These are phyloP conservation scores for Sugiyamaella paludigena DNA, from an alignment of 1,139 yeast species.

Conservation along the genomic window DNA sequence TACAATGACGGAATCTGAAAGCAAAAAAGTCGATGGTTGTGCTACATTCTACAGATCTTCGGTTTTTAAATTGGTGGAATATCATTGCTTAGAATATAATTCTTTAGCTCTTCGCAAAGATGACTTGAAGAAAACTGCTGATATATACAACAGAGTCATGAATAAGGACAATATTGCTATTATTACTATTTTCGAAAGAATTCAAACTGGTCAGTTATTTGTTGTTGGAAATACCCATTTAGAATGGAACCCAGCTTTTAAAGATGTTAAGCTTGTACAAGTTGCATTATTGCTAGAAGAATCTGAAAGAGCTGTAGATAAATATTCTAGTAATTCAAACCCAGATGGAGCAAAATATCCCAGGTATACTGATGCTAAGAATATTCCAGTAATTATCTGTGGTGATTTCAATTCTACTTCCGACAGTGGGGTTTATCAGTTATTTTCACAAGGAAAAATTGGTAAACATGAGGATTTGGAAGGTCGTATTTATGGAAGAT, in stretches of 20 bases:
- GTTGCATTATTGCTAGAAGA: slow-evolving; percentile 90
- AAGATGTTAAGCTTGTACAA: slow-evolving; percentile 95
- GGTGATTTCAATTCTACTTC: slow-evolving; percentile 94
- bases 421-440: slow-evolving; percentile 88
- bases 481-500: slow-evolving; percentile 87
- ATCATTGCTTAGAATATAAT: slow-evolving; percentile 79
- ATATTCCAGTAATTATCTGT: slow-evolving; percentile 74
- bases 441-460: slow-evolving; percentile 68
- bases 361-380: slow-evolving; percentile 53
- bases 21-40: slow-evolving; percentile 95
- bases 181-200: slow-evolving; percentile 73
- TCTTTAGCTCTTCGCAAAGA: slow-evolving; percentile 85
- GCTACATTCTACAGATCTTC: slow-evolving; percentile 77
- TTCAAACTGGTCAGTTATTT: slow-evolving; percentile 64
- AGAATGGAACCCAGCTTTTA: slow-evolving; percentile 97
- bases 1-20: slow-evolving; percentile 76
- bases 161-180: slow-evolving; percentile 92
- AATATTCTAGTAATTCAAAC: slow-evolving; percentile 44
- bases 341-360: slow-evolving; percentile 35
- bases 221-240: slow-evolving; percentile 87
- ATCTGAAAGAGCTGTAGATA: slow-evolving; percentile 61
- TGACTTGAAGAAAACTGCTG: slow-evolving; percentile 89
- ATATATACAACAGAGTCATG: slow-evolving; percentile 93
- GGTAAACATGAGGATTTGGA: slow-evolving; percentile 74
- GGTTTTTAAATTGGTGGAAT: slow-evolving; percentile 68